Conservation (phyloP, 768 basidiomycete species). For the Mycena rebaudengoi region DNA sequence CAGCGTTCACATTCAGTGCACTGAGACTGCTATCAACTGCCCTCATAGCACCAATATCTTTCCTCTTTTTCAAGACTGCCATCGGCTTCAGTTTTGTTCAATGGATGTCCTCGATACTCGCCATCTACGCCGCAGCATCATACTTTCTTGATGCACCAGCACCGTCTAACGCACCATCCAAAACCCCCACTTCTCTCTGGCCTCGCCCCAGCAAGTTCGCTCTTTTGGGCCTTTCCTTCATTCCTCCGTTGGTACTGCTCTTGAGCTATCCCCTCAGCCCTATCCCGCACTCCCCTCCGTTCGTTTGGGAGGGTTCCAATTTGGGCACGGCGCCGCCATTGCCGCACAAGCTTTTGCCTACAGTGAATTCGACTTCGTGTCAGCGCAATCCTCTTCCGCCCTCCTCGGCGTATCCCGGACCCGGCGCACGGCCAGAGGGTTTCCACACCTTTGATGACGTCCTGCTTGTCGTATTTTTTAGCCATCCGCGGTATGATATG, state of each 20-base stretch:
- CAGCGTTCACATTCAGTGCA: background rate
- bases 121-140: conserved; percentile 1
- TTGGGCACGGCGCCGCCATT: background rate
- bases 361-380: background rate
- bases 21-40: background rate
- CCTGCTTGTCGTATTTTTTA: conserved; percentile 59
- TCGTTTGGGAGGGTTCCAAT: background rate
- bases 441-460: conserved; percentile 48
- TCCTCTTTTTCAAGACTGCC: background rate
- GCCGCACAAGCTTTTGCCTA: background rate
- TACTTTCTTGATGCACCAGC: background rate
- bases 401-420: background rate
- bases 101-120: background rate
- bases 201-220: background rate
- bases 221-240: background rate
- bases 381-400: background rate
- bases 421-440: conserved; percentile 6
- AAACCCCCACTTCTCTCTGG: background rate
- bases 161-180: background rate
- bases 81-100: background rate
- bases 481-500: conserved; percentile 54
- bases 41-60: background rate
- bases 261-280: background rate
- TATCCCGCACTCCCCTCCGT: background rate
- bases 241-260: background rate